Evolutionary conservation across 2,329 filamentous ascomycete genomes (phyloP).

Genomic region (Chrysoporthe austroafricana): DNA sequence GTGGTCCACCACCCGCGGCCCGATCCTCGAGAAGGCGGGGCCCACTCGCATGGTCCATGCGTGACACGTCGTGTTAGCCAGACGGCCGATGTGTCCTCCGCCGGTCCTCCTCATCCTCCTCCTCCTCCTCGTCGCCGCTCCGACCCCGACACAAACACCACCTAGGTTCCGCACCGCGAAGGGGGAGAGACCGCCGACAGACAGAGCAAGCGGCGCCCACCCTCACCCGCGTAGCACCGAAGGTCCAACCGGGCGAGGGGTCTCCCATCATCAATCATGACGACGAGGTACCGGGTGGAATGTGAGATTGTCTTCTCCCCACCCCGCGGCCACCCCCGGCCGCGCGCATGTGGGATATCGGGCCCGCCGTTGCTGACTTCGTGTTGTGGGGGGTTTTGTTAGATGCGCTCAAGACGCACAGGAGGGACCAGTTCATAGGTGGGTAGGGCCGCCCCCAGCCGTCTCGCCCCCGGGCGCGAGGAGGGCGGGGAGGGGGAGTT

Average conservation of each 20-base stretch:
- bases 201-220: background rate
- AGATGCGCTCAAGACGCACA: constrained; percentile 79
- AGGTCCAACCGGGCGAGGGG: too few relatives aligned
- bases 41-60: constrained; percentile 22
- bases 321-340: background rate
- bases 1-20: too few relatives aligned
- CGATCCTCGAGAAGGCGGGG: too few relatives aligned
- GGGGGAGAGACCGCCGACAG: background rate
- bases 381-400: constrained; percentile 16
- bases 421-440: constrained; percentile 87
- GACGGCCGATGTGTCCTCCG: background rate
- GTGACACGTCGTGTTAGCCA: constrained; percentile 9
- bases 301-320: constrained; percentile 54
- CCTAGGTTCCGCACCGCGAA: background rate
- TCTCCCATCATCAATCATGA: constrained; percentile 47
- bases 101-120: constrained; percentile 1
- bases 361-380: constrained; percentile 18
- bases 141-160: too few relatives aligned
- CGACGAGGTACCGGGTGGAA: constrained; percentile 71
- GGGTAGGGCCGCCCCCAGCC: constrained; percentile 32
- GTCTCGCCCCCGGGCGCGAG: too few relatives aligned
- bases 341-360: background rate
- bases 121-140: background rate
- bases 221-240: background rate
- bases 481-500: too few relatives aligned